Percentiles rank a stretch among this genome's conserved stretches.
Evolutionary conservation across 2,329 filamentous ascomycete species (phyloP).

Genomic region (Seiridium unicorne): DNA sequence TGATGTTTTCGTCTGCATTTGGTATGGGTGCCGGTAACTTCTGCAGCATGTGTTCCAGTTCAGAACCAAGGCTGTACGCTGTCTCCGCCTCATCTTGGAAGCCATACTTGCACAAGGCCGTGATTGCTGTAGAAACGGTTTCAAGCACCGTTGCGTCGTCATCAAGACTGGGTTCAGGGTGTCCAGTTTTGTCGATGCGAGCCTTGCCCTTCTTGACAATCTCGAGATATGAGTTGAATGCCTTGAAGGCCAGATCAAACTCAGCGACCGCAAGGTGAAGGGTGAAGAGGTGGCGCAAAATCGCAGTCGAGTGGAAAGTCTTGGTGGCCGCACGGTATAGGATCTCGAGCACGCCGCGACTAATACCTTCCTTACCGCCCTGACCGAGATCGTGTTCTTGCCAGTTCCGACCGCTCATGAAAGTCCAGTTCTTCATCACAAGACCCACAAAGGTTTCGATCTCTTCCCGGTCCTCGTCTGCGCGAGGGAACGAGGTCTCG

Average conservation of each 20-base stretch:
- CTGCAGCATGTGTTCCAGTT: constrained; percentile 74
- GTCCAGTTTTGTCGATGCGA: constrained; percentile 74
- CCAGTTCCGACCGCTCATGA: constrained; percentile 80
- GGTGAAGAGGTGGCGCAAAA: constrained; percentile 81
- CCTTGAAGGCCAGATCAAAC: constrained; percentile 87
- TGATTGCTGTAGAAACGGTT: constrained; percentile 78
- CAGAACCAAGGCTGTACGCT: constrained; percentile 66
- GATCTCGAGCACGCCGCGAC: constrained; percentile 77
- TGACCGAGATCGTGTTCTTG: constrained; percentile 76
- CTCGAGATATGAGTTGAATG: constrained; percentile 88
- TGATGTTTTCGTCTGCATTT: constrained; percentile 23
- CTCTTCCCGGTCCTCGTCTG: constrained; percentile 73
- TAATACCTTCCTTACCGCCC: constrained; percentile 73
- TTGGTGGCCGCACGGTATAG: constrained; percentile 89
- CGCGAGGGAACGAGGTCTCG: constrained; percentile 81
- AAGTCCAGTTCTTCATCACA: constrained; percentile 80
- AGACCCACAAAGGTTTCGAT: constrained; percentile 80
- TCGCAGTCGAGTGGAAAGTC: constrained; percentile 90
- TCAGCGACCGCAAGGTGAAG: constrained; percentile 87
- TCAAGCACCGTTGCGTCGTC: constrained; percentile 73
- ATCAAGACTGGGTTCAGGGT: constrained; percentile 71
- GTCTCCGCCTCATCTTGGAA: constrained; percentile 73
- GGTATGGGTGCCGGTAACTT: constrained; percentile 44
- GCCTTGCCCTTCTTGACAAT: constrained; percentile 85
- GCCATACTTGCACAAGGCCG: constrained; percentile 80